These are phyloP conservation scores for Hemileia vastatrix DNA, from an alignment of 1,284 basidiomycete genomes.

Conservation along the genomic window DNA sequence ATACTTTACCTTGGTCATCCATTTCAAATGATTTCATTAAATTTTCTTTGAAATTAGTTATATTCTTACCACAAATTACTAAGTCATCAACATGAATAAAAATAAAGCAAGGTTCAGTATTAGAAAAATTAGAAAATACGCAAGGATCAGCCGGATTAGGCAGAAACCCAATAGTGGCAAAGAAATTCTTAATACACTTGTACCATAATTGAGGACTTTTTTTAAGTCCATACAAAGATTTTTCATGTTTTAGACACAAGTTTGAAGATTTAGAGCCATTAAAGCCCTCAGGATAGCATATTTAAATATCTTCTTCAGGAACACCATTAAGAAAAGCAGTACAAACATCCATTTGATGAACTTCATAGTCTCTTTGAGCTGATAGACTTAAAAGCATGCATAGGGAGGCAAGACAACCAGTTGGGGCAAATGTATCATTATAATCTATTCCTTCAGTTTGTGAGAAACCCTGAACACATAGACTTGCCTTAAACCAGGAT, in stretches of 20 bases:
- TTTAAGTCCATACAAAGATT: slow-evolving; percentile 5
- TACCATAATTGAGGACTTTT: not conserved
- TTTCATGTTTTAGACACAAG: not conserved
- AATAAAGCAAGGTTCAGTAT: not conserved
- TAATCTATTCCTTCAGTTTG: no score
- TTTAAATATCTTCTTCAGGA: no score
- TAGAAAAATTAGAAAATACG: not conserved
- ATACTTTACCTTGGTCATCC: not conserved
- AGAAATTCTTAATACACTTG: not conserved
- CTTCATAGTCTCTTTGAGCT: no score
- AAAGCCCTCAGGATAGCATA: no score
- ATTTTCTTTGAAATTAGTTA: not conserved
- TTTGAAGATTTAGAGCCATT: no score
- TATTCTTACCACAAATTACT: not conserved
- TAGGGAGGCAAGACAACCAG: no score
- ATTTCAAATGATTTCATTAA: not conserved
- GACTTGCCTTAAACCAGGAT: no score
- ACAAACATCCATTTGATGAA: no score
- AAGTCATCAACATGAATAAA: slow-evolving; percentile 7
- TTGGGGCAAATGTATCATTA: no score
- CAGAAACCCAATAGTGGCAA: not conserved
- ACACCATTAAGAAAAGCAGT: no score
- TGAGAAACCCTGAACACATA: no score
- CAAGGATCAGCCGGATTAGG: not conserved
- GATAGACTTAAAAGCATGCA: no score